Percentiles rank a stretch among this genome's conserved stretches.
Evolutionary conservation across 2,329 filamentous ascomycete species (phyloP).

Genomic region (Alternaria ventricosa): DNA sequence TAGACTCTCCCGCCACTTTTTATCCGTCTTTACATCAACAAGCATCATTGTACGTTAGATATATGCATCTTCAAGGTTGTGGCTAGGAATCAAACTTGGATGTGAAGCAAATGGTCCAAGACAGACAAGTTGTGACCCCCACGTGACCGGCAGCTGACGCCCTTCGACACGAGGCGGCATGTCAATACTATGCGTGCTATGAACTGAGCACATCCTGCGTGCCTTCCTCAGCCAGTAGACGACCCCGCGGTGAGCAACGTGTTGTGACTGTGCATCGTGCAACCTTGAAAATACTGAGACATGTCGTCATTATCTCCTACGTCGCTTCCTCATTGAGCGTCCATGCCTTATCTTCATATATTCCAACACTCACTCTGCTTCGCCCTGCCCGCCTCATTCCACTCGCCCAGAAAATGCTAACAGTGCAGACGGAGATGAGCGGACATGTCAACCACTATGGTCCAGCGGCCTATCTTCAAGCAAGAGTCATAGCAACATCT

Average conservation of each 20-base stretch:
- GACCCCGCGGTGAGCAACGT: constrained; percentile 3
- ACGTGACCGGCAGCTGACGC: neutral
- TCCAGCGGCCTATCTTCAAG: neutral
- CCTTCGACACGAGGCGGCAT: neutral
- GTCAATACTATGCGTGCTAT: neutral
- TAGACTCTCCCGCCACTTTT: constrained; percentile 1
- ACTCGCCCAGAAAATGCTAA: neutral
- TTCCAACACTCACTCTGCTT: neutral
- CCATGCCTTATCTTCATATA: neutral
- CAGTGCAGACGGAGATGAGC: neutral
- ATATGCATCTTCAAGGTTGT: neutral
- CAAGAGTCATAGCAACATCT: neutral
- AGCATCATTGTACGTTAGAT: neutral
- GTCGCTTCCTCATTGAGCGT: neutral
- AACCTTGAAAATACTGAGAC: neutral
- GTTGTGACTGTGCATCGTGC: neutral
- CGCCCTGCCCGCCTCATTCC: neutral
- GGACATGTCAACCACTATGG: neutral
- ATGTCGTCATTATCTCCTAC: neutral
- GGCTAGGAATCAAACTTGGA: neutral
- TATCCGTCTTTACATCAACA: neutral
- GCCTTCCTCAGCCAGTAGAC: neutral
- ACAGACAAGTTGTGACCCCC: neutral
- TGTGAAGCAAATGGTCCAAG: neutral
- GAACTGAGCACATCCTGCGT: neutral